phyloP scores from a whole-genome alignment of 768 basidiomycete genomes.

The Termitomyces sp. region DNA sequence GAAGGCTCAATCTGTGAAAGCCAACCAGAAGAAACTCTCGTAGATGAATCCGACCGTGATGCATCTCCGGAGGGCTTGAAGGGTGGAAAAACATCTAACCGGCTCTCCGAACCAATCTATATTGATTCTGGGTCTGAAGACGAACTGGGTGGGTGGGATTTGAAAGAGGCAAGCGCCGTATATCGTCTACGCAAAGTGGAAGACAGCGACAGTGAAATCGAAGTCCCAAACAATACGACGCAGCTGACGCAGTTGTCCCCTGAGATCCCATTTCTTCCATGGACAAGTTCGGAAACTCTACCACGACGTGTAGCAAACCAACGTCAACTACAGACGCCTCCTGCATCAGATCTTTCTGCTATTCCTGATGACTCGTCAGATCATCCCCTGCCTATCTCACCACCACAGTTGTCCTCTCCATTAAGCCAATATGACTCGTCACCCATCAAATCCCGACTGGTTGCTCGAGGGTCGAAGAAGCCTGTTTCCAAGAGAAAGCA shows the following conservation, averaged over 20 bases:
- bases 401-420: slow-evolving; percentile 18
- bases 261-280: neutral
- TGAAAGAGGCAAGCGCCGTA: slow-evolving; percentile 35
- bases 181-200: slow-evolving; percentile 19
- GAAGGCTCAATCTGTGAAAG: slow-evolving; percentile 17
- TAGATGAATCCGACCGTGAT: neutral
- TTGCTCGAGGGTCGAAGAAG: slow-evolving; percentile 8
- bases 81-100: neutral
- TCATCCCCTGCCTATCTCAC: slow-evolving; percentile 13
- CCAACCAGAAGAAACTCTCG: slow-evolving; percentile 6
- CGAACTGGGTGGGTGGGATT: slow-evolving; percentile 32
- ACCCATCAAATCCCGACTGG: slow-evolving; percentile 11
- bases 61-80: neutral
- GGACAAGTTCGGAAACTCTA: neutral
- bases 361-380: slow-evolving; percentile 15
- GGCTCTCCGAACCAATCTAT: slow-evolving; percentile 1
- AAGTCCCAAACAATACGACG: slow-evolving; percentile 21
- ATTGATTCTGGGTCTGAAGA: slow-evolving; percentile 20
- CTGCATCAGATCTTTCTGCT: slow-evolving; percentile 16
- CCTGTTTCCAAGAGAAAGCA: neutral
- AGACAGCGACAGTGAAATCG: slow-evolving; percentile 24
- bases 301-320: neutral
- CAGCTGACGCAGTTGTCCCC: slow-evolving; percentile 3
- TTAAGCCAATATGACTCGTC: slow-evolving; percentile 12
- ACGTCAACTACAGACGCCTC: slow-evolving; percentile 34